A percentile compares a stretch with the other conserved stretches of the same genome.
phyloP scores from a whole-genome alignment of 2,329 filamentous ascomycete genomes.

The Thermomyces lanuginosus region DNA sequence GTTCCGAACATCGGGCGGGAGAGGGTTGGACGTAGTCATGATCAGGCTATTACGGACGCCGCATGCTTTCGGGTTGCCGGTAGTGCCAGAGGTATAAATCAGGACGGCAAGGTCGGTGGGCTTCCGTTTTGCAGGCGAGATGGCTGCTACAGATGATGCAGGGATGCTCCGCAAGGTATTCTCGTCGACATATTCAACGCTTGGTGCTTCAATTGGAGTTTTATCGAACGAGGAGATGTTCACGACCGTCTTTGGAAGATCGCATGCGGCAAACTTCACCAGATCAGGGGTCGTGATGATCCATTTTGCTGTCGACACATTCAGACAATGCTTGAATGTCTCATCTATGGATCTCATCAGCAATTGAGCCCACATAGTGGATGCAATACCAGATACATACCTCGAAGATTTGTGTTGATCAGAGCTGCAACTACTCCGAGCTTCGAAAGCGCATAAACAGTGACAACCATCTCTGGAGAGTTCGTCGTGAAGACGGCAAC shows the following conservation, averaged over 20 bases:
- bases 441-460: constrained; percentile 30
- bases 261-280: constrained; percentile 17
- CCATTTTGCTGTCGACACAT: constrained; percentile 24
- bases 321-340: constrained; percentile 30
- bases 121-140: constrained; percentile 18
- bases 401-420: constrained; percentile 32
- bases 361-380: neutral
- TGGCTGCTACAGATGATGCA: constrained; percentile 9
- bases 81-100: constrained; percentile 36
- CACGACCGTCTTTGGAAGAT: constrained; percentile 22
- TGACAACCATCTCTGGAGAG: constrained; percentile 34
- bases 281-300: constrained; percentile 32
- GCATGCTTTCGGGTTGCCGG: constrained; percentile 32
- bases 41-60: constrained; percentile 25
- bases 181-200: constrained; percentile 12
- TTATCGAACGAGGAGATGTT: constrained; percentile 24
- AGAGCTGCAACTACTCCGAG: constrained; percentile 30
- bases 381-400: constrained; percentile 13
- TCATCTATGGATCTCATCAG: constrained; percentile 17
- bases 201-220: constrained; percentile 7
- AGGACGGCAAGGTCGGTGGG: constrained; percentile 22
- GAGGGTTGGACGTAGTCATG: constrained; percentile 21
- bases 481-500: constrained; percentile 34
- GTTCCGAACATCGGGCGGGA: constrained; percentile 20
- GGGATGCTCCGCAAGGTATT: constrained; percentile 14